Percentiles rank a stretch among this genome's conserved stretches.
Conservation (phyloP, 306 rosid genomes). For the Prinsepia uniflora region DNA sequence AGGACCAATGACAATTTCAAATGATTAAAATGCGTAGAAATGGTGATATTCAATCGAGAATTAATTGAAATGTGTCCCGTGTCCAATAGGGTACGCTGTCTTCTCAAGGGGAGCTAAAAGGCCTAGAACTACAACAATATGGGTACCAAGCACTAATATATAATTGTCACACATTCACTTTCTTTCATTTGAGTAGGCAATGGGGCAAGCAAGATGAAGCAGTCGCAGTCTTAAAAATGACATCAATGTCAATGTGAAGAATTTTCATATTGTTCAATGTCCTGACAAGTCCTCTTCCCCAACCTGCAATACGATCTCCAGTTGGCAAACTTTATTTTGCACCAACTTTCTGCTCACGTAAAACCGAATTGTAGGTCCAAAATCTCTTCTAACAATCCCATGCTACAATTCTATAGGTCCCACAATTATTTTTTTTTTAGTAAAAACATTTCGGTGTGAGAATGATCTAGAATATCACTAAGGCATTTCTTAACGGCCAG, state of each 20-base stretch:
- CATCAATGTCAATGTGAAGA: not conserved
- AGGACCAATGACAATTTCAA: not conserved
- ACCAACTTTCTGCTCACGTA: not conserved
- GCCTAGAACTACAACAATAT: too few relatives aligned
- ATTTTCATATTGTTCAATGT: conserved; percentile 2
- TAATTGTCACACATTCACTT: not conserved
- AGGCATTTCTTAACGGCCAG: too few relatives aligned
- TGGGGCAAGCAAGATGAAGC: not conserved
- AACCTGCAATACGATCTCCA: conserved; percentile 12
- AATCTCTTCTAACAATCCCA: too few relatives aligned
- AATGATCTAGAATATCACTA: too few relatives aligned
- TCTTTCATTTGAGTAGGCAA: not conserved
- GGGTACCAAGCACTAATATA: not conserved
- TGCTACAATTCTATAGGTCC: too few relatives aligned
- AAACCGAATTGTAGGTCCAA: too few relatives aligned
- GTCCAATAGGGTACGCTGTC: conserved; percentile 4
- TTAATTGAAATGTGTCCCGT: not conserved
- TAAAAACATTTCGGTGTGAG: too few relatives aligned
- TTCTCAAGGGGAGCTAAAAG: conserved; percentile 8
- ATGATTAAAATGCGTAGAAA: not conserved
- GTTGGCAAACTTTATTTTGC: conserved; percentile 5
- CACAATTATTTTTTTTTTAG: too few relatives aligned
- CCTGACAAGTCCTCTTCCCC: conserved; percentile 2
- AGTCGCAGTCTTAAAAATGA: conserved; percentile 15
- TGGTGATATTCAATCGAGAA: not conserved